Evolutionary conservation across 805 yeast species (phyloP), one percentile per base, ranked within the genome.

Genomic region (Starmerella kuoi): DNA sequence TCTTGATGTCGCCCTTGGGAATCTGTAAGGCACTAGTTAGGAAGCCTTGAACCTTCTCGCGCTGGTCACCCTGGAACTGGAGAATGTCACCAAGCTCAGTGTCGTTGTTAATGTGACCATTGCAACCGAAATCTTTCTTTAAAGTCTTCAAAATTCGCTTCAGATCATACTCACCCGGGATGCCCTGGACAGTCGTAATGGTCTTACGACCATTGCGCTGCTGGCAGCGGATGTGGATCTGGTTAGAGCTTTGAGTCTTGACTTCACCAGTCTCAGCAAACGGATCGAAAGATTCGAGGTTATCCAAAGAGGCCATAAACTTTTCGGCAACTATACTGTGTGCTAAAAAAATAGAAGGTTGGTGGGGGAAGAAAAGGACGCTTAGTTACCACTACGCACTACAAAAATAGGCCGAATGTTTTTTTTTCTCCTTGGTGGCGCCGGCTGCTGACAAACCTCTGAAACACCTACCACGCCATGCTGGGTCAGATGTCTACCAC

Each of bases 191-290:
- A 32, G 98, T 88, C 54, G 98, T 88, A 63, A 88, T 76, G 51
- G 97, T 88, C 70, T 88, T 88, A 71, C 97, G 87, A 63, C 98
- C 98, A 72, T 91, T 88, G 74, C 98, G 88, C 72, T 88, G 98
- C 70, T 88, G 98, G 64, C 93, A 88, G 74, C 98, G 93, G 65
- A 88, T 66, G 68, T 87, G 98, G 67, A 88, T 84, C 70, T 87
- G 85, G 72, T 84, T 86, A 47, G 93, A 77, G 61, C 94, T 82
- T 69, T 88, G 88, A 57, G 94, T 58, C 66, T 88, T 95, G 70
- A 91, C 93, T 76, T 88, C 97, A 73, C 96, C 97, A 69, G 96
- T 87, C 68, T 88, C 98, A 79, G 97, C 96, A 79, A 88, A 88
- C 51, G 98, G 98, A 70, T 88, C 95, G 61, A 66, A 66, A 50